Percentiles rank a stretch among this genome's conserved stretches.
These are phyloP conservation scores for Ceratobasidium sp. DNA, from an alignment of 1,284 basidiomycete genomes.

Conservation along the genomic window DNA sequence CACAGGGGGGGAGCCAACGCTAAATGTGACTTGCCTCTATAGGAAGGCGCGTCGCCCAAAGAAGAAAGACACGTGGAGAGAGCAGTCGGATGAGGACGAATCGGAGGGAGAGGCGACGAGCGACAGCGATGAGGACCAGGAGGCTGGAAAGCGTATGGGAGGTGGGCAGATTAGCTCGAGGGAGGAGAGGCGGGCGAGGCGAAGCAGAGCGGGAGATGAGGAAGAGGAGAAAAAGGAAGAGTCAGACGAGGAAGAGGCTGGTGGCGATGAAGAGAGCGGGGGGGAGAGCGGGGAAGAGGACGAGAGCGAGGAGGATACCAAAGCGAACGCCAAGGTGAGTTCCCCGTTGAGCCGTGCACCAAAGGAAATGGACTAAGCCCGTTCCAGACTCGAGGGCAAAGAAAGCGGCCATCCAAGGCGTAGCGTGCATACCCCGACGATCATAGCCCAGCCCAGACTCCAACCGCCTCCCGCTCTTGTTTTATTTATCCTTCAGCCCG, in stretches of 20 bases:
- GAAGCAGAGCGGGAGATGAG: slow-evolving; percentile 21
- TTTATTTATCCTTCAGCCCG: background rate
- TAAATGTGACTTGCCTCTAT: slow-evolving; percentile 2
- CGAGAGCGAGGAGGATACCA: slow-evolving; percentile 34
- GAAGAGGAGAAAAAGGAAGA: slow-evolving; percentile 43
- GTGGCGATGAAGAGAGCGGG: slow-evolving; percentile 45
- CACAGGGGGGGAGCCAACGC: background rate
- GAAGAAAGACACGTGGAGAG: slow-evolving; percentile 42
- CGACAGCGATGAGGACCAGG: slow-evolving; percentile 46
- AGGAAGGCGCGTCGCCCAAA: slow-evolving; percentile 43
- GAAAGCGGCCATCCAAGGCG: background rate
- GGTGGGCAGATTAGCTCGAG: slow-evolving; percentile 9
- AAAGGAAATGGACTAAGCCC: background rate
- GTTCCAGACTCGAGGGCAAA: slow-evolving; percentile 20
- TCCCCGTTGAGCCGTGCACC: too few relatives aligned
- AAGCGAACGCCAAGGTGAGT: slow-evolving; percentile 14
- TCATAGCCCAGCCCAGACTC: too few relatives aligned
- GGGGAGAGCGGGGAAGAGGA: slow-evolving; percentile 43
- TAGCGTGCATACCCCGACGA: too few relatives aligned
- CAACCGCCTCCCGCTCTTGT: too few relatives aligned
- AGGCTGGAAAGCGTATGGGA: slow-evolving; percentile 5
- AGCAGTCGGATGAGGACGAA: slow-evolving; percentile 48
- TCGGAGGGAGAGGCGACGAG: slow-evolving; percentile 45
- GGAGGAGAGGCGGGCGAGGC: slow-evolving; percentile 20
- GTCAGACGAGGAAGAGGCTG: slow-evolving; percentile 30